Evolutionary conservation across 2,329 filamentous ascomycete species (phyloP), one percentile per base, ranked within the genome.

Genomic region (Anthostomella pinea): DNA sequence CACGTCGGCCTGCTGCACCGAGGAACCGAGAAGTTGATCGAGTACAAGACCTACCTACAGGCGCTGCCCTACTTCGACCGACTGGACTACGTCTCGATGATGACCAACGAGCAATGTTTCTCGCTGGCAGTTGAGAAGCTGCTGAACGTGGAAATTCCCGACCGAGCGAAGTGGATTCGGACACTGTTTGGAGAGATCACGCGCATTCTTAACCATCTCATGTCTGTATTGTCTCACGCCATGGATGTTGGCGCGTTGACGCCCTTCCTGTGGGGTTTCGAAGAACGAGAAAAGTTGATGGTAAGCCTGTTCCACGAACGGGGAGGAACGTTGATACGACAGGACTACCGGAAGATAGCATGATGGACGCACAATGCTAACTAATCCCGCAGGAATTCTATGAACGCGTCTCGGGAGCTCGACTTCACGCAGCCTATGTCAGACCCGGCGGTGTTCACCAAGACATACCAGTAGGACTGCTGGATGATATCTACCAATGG

Each of bases 401-500:
- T 66, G 93, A 98, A 69, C 89, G 93, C 73, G 94, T 98, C 41
- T 98, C 93, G 25, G 93, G 93, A 63, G 93, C 93, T 53, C 93
- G 93, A 74, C 81, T 98, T 34, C 93, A 98, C 70, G 87, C 93
- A 42, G 93, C 93, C 56, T 98, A 98, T 64, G 85, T 98, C 56
- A 87, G 93, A 55, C 93, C 93, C 30, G 93, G 93, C 58, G 93
- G 93, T 69, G 93, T 98, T 38, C 87, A 89, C 58, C 90, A 97
- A 68, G 93, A 98, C 71, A 77, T 98, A 29, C 93, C 93, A 19
- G 60, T 95, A 43, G 93, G 93, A 50, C 82, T 98, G 29, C 81
- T 98, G 33, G 94, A 98, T 63, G 93, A 98, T 62, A 98, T 98
- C 59, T 97, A 98, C 73, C 91, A 97, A 70, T 98, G 93, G 93